Percentiles rank a stretch among this genome's conserved stretches.
These are phyloP conservation scores for Diaporthe australafricana DNA, from an alignment of 2,329 filamentous ascomycete genomes.

Conservation along the genomic window DNA sequence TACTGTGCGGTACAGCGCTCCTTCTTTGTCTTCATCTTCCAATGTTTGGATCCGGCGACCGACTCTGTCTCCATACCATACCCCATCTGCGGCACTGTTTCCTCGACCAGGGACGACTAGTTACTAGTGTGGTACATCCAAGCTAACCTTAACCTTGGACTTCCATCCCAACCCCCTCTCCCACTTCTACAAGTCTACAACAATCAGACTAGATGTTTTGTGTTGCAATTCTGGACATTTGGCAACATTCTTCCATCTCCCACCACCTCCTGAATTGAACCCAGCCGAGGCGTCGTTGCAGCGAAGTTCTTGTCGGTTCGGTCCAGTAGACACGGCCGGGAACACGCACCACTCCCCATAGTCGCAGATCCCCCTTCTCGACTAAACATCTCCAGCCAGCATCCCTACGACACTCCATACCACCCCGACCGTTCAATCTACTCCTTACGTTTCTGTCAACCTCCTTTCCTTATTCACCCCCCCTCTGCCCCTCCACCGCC, in stretches of 20 bases:
- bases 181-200: slow-evolving; percentile 24
- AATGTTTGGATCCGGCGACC: slow-evolving; percentile 6
- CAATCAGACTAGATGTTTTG: slow-evolving; percentile 10
- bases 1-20: slow-evolving; percentile 7
- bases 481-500: slow-evolving; percentile 19
- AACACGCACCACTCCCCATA: background rate
- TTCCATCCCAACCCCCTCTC: slow-evolving; percentile 20
- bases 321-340: background rate
- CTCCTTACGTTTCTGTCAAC: slow-evolving; percentile 19
- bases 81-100: slow-evolving; percentile 14
- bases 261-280: background rate
- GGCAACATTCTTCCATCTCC: background rate
- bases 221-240: background rate
- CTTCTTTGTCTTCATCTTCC: slow-evolving; percentile 1
- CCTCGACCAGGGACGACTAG: slow-evolving; percentile 17
- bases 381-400: slow-evolving; percentile 23
- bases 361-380: slow-evolving; percentile 27
- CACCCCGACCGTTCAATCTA: slow-evolving; percentile 20
- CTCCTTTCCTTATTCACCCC: slow-evolving; percentile 1
- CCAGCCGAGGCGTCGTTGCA: background rate
- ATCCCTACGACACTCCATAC: slow-evolving; percentile 25
- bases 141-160: slow-evolving; percentile 1
- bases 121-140: slow-evolving; percentile 25
- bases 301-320: background rate
- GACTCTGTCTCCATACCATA: slow-evolving; percentile 16